Evolutionary conservation across 2,329 filamentous ascomycete genomes (phyloP).

Genomic region (Parastagonospora avenae): DNA sequence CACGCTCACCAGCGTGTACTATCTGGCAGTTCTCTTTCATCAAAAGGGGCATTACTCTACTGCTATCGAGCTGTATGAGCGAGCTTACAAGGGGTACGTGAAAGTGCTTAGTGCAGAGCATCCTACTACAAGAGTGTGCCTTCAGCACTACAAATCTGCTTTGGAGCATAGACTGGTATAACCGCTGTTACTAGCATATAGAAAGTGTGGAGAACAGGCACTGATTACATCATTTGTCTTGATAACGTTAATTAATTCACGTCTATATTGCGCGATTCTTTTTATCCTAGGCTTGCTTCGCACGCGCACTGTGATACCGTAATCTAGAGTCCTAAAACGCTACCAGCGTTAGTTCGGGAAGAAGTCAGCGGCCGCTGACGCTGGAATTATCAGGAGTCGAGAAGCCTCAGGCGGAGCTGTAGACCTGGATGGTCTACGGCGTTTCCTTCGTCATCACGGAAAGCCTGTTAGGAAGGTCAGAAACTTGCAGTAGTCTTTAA

Average conservation of each 20-base stretch:
- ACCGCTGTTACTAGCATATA: background rate
- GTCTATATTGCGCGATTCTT: background rate
- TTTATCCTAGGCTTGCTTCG: background rate
- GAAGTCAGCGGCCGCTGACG: no score
- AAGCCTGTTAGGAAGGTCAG: background rate
- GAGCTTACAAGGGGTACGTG: slow-evolving; percentile 10
- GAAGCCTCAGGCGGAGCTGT: background rate
- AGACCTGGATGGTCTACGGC: background rate
- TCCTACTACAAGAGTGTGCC: slow-evolving; percentile 9
- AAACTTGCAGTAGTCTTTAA: background rate
- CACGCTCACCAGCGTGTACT: slow-evolving; percentile 8
- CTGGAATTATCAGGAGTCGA: no score
- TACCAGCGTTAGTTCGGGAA: background rate
- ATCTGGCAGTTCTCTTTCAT: slow-evolving; percentile 12
- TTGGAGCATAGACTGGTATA: background rate
- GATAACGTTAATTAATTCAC: background rate
- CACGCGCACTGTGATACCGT: background rate
- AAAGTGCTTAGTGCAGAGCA: slow-evolving; percentile 13
- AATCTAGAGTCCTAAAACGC: background rate
- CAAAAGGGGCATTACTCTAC: slow-evolving; percentile 9
- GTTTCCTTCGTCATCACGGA: background rate
- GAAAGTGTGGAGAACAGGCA: background rate
- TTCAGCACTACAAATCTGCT: slow-evolving; percentile 6
- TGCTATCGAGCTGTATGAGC: slow-evolving; percentile 13
- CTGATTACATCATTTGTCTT: background rate